These are phyloP conservation scores for Diplodia mutila DNA, from an alignment of 2,329 filamentous ascomycete genomes.

Conservation along the genomic window DNA sequence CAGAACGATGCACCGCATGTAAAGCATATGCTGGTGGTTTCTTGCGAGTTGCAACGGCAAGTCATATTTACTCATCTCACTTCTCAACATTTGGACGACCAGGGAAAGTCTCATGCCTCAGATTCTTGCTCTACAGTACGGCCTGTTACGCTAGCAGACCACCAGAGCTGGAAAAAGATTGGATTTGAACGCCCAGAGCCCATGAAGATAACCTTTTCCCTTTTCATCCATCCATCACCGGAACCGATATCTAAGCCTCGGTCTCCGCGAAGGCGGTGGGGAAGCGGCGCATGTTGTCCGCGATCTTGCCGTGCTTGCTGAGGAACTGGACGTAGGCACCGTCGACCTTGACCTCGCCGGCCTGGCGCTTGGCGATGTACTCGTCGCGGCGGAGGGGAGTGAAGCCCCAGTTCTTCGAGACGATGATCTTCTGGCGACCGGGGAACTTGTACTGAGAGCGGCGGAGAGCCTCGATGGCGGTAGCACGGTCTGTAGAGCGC, in stretches of 20 bases:
- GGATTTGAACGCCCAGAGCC: constrained; percentile 24
- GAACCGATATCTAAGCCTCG: constrained; percentile 36
- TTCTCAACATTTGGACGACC: background rate
- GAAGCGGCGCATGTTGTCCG: constrained; percentile 90
- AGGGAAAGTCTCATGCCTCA: constrained; percentile 26
- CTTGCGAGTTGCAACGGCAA: no score
- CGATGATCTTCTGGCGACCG: constrained; percentile 99
- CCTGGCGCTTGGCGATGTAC: constrained; percentile 93
- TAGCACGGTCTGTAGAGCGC: constrained; percentile 65
- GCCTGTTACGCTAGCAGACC: constrained; percentile 24
- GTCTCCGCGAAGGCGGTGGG: constrained; percentile 75
- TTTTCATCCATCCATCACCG: constrained; percentile 14
- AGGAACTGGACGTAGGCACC: constrained; percentile 99
- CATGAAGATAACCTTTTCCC: constrained; percentile 24
- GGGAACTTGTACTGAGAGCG: constrained; percentile 99
- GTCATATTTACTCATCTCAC: background rate
- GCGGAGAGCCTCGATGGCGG: constrained; percentile 97
- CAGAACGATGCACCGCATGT: no score
- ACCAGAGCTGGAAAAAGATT: constrained; percentile 11
- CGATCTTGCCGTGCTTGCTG: constrained; percentile 84
- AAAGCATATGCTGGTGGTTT: no score
- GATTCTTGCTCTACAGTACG: constrained; percentile 25
- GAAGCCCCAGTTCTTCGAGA: constrained; percentile 99
- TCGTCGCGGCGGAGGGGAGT: constrained; percentile 97
- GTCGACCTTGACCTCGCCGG: constrained; percentile 91